These are phyloP conservation scores for Auricularia cornea DNA, from an alignment of 768 basidiomycete genomes.

Conservation along the genomic window DNA sequence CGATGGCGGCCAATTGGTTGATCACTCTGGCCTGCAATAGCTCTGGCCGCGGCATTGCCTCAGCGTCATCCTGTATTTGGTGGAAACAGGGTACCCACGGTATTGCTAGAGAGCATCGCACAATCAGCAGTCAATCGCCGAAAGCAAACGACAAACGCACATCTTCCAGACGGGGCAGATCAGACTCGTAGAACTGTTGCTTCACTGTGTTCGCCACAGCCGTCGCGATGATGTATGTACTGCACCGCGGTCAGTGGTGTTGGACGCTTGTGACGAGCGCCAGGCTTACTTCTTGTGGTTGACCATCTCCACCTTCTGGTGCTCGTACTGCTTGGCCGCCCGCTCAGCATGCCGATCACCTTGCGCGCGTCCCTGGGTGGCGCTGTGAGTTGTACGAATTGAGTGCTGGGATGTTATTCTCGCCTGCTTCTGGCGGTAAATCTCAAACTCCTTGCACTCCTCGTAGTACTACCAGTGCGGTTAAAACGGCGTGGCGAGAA, in stretches of 20 bases:
- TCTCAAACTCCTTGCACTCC: slow-evolving; percentile 65
- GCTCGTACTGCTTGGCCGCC: slow-evolving; percentile 63
- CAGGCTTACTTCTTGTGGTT: slow-evolving; percentile 66
- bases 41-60: slow-evolving; percentile 36
- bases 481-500: background rate
- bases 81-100: slow-evolving; percentile 37
- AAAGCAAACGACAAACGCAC: slow-evolving; percentile 34
- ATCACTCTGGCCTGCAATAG: slow-evolving; percentile 59
- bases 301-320: slow-evolving; percentile 68
- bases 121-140: slow-evolving; percentile 7
- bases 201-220: slow-evolving; percentile 63
- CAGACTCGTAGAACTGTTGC: slow-evolving; percentile 60
- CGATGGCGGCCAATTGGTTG: slow-evolving; percentile 42
- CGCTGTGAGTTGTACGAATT: background rate
- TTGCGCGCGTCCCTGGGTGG: slow-evolving; percentile 46
- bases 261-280: background rate
- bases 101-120: slow-evolving; percentile 44
- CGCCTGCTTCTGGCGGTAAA: slow-evolving; percentile 74
- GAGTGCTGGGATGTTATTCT: slow-evolving; percentile 7
- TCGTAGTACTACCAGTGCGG: slow-evolving; percentile 56
- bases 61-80: background rate
- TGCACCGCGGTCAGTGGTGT: slow-evolving; percentile 17
- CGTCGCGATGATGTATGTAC: slow-evolving; percentile 63
- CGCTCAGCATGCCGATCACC: slow-evolving; percentile 75
- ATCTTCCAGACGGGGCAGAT: slow-evolving; percentile 62